These are phyloP conservation scores for Vaccinium vitisidaea DNA, from an alignment of 148 eudicot species.

Conservation along the genomic window DNA sequence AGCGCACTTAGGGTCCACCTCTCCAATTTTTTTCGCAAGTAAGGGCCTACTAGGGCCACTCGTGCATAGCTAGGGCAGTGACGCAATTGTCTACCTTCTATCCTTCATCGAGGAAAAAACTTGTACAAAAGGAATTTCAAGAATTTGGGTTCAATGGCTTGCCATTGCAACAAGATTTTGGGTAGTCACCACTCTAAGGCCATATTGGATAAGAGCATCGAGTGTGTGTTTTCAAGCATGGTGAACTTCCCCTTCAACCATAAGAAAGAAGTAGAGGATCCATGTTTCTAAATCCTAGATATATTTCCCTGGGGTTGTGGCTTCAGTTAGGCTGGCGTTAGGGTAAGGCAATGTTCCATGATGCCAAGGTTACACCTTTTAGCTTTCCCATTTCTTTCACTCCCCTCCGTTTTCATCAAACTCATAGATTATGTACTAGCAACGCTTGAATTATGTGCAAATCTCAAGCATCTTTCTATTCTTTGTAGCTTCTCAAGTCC, in stretches of 20 bases:
- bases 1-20: background rate
- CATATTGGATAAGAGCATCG: background rate
- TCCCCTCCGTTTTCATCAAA: background rate
- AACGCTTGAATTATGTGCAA: background rate
- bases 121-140: background rate
- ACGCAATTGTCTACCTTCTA: background rate
- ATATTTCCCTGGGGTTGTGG: background rate
- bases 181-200: background rate
- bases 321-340: background rate
- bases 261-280: background rate
- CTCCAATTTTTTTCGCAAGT: background rate
- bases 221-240: background rate
- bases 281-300: background rate
- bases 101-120: background rate
- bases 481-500: background rate
- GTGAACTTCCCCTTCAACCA: background rate
- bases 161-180: background rate
- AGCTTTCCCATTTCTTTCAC: background rate
- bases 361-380: background rate
- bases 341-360: background rate
- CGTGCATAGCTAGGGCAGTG: background rate
- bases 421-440: background rate
- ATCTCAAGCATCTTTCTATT: background rate
- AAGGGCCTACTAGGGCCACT: background rate
- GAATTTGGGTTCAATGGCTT: background rate